A percentile compares a stretch with the other conserved stretches of the same genome.
Conservation (phyloP, 2,329 filamentous ascomycete genomes). For the Alternaria tenuissima region DNA sequence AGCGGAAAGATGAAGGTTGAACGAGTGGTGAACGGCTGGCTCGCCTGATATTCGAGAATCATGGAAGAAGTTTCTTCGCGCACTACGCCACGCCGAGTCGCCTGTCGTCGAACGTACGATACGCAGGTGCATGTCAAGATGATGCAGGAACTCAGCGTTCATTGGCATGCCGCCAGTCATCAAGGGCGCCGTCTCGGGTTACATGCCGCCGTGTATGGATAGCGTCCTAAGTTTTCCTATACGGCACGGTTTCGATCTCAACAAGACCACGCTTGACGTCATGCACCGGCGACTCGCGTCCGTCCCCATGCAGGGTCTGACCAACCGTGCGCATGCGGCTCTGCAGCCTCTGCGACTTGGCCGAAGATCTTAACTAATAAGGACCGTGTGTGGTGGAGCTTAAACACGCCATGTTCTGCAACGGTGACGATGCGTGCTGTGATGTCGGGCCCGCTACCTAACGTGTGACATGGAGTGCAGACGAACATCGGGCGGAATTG, state of each 20-base stretch:
- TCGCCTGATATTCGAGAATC: slow-evolving; percentile 1
- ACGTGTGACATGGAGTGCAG: slow-evolving; percentile 12
- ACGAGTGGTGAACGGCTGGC: slow-evolving; percentile 5
- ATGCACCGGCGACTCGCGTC: slow-evolving; percentile 18
- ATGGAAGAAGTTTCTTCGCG: background rate
- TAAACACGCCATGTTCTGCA: slow-evolving; percentile 22
- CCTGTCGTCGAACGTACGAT: background rate
- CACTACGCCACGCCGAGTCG: slow-evolving; percentile 2
- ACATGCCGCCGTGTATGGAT: slow-evolving; percentile 23
- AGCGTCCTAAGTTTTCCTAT: slow-evolving; percentile 27
- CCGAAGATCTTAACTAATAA: slow-evolving; percentile 36
- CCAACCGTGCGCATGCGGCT: slow-evolving; percentile 38
- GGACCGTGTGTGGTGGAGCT: slow-evolving; percentile 23
- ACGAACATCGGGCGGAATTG: slow-evolving; percentile 6
- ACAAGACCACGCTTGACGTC: slow-evolving; percentile 34
- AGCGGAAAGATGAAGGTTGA: background rate
- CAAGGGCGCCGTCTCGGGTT: slow-evolving; percentile 17
- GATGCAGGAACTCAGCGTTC: slow-evolving; percentile 9
- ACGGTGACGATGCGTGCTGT: slow-evolving; percentile 20
- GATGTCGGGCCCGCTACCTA: slow-evolving; percentile 23
- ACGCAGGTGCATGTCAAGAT: slow-evolving; percentile 1
- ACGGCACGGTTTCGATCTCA: slow-evolving; percentile 29
- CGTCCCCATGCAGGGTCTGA: slow-evolving; percentile 32
- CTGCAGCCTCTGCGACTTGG: slow-evolving; percentile 41
- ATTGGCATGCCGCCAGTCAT: slow-evolving; percentile 1